Evolutionary conservation across 2,329 filamentous ascomycete genomes (phyloP).

Genomic region (Colletotrichum gloeosporioides): DNA sequence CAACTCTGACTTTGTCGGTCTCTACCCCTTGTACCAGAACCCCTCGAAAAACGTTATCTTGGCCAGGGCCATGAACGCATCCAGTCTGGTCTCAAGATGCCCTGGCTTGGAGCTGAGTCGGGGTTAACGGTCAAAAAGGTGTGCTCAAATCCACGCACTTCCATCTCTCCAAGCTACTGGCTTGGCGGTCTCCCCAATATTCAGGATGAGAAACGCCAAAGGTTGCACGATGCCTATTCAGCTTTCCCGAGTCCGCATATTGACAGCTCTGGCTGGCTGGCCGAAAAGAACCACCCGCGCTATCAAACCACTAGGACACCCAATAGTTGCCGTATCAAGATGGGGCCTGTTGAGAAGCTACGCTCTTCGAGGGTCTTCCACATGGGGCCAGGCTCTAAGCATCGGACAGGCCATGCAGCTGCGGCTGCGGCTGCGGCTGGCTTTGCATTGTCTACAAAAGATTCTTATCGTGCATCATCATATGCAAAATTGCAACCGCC

Average conservation of each 20-base stretch:
- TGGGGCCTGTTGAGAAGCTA: not conserved
- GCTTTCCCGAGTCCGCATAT: not conserved
- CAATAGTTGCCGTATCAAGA: not conserved
- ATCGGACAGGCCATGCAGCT: not conserved
- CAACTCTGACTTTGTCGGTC: not conserved
- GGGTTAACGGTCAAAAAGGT: not conserved
- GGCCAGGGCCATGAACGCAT: not conserved
- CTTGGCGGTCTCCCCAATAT: not conserved
- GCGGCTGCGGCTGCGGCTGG: not conserved
- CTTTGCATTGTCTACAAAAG: not conserved
- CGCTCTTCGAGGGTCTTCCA: not conserved
- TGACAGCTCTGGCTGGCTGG: not conserved
- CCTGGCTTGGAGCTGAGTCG: not conserved
- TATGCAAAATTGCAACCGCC: not conserved
- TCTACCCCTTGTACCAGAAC: not conserved
- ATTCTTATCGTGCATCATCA: not conserved
- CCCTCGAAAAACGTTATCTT: not conserved
- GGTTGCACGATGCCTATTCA: conserved; percentile 6
- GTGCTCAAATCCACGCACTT: not conserved
- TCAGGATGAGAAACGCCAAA: not conserved
- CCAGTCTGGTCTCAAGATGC: not conserved
- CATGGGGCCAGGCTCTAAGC: not conserved
- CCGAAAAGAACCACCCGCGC: not conserved
- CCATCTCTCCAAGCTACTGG: conserved; percentile 3
- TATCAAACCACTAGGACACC: not conserved